Evolutionary conservation across 768 basidiomycete species (phyloP).

Genomic region (Dioszegia crocea): DNA sequence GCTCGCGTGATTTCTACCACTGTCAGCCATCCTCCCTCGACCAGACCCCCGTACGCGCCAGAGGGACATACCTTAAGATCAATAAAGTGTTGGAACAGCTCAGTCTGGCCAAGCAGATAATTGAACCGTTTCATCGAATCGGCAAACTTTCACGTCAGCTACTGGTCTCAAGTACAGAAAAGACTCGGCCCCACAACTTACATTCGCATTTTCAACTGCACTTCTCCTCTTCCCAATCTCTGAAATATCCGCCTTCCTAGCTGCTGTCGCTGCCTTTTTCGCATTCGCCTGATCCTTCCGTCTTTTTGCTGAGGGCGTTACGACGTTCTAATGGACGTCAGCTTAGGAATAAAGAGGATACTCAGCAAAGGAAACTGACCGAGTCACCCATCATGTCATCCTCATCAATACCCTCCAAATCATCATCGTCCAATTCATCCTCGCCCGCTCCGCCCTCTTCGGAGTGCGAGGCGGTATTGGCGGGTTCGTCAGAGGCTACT

Average conservation of each 20-base stretch:
- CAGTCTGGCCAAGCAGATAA: slow-evolving; percentile 96
- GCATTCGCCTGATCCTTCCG: slow-evolving; percentile 30
- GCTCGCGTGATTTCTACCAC: slow-evolving; percentile 82
- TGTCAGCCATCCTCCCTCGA: neutral
- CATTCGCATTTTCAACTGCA: slow-evolving; percentile 42
- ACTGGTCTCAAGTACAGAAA: neutral
- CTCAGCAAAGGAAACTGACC: neutral
- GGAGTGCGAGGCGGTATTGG: slow-evolving; percentile 55
- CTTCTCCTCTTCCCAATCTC: slow-evolving; percentile 32
- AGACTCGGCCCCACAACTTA: slow-evolving; percentile 34
- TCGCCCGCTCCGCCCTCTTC: slow-evolving; percentile 1
- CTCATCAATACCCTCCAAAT: slow-evolving; percentile 33
- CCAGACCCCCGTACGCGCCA: too few relatives aligned
- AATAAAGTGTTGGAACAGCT: slow-evolving; percentile 96
- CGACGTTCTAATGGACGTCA: slow-evolving; percentile 3
- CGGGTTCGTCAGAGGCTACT: slow-evolving; percentile 63
- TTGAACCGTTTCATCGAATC: slow-evolving; percentile 96
- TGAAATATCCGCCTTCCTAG: slow-evolving; percentile 34
- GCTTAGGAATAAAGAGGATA: neutral
- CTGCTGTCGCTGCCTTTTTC: slow-evolving; percentile 37
- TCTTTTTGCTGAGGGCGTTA: slow-evolving; percentile 27
- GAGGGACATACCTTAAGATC: slow-evolving; percentile 75
- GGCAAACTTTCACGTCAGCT: slow-evolving; percentile 58
- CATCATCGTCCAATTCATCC: slow-evolving; percentile 22
- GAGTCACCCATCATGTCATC: slow-evolving; percentile 21